Base-by-base conservation (phyloP, 371 early-diverging fungal species). In the Parasitella parasitica region DNA sequence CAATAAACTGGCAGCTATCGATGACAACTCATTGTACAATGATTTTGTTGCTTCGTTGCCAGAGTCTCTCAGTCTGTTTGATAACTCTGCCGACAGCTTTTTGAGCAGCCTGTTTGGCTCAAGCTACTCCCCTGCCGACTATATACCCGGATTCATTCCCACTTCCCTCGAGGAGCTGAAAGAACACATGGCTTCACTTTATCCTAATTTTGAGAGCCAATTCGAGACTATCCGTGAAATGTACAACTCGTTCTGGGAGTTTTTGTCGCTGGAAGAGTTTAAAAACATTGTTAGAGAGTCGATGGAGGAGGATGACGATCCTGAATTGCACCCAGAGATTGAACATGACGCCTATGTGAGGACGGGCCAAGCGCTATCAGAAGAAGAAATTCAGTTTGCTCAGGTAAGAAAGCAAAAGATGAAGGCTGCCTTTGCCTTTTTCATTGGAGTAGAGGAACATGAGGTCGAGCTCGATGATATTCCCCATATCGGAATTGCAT, bases 401-500 rank as follows among this genome's bases (percentile, higher is more conserved):
- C 38, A 55, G 4, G 66, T 54, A 7, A 80, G 90, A 37, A 80
- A 78, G 16, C 65, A 72, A 54, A 70, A 64, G 15, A 84, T 85
- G 55, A 71, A 69, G 30, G 73, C 75, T 16, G 78, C 79, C 7
- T 90, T 90, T 79, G 89, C 90, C 13, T 73, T 81, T 43, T 89
- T 88, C 58, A 89, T 90, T 57, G 85, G 87, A 3, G 89, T 86
- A 3, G 61, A 85, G 41, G 80, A 73, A 9, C 68, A 70, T 5
- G 76, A 85, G 18, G 74, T 90, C 4, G 78, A 86, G n/a, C 64
- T 68, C 13, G 78, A 78, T 13, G 88, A 90, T 63, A 83, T 90
- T n/a, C 90, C 90, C 3, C 65, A 83, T 1, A 73, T 89, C 39
- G 87, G 82, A 4, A 56, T 90, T 49, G 89, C 89, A 11, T 84